These are phyloP conservation scores for Cercophora newfieldiana DNA, from an alignment of 495 filamentous ascomycete species.

Conservation along the genomic window DNA sequence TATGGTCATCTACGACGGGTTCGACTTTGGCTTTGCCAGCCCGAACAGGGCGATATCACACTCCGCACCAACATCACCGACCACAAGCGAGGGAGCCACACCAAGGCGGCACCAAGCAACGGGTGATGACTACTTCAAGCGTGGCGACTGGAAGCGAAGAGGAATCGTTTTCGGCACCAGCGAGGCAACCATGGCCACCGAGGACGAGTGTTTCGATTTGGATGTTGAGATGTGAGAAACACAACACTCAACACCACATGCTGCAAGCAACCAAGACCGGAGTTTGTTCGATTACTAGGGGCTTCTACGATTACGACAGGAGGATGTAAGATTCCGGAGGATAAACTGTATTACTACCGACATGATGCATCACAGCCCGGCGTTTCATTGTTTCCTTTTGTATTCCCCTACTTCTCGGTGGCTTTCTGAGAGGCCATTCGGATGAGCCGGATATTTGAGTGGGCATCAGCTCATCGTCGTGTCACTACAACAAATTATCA, in stretches of 20 bases:
- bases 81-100: slow-evolving; percentile 14
- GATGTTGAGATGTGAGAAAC: slow-evolving; percentile 4
- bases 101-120: slow-evolving; percentile 19
- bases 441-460: neutral
- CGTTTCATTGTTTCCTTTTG: neutral
- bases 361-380: neutral
- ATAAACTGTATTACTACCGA: slow-evolving; percentile 4
- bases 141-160: slow-evolving; percentile 50
- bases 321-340: neutral
- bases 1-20: slow-evolving; percentile 37
- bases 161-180: slow-evolving; percentile 47
- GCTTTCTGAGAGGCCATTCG: neutral
- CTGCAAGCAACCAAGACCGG: too few species aligned
- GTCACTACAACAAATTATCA: neutral
- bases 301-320: neutral
- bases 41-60: neutral
- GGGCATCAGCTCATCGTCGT: neutral
- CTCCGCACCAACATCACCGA: neutral
- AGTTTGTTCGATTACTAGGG: neutral
- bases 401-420: neutral
- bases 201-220: slow-evolving; percentile 33
- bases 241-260: neutral
- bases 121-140: slow-evolving; percentile 42
- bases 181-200: slow-evolving; percentile 19
- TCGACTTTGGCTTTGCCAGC: slow-evolving; percentile 37